These are phyloP conservation scores for Psidium friedrichsthalianum DNA, from an alignment of 345 rosid genomes.

Conservation along the genomic window DNA sequence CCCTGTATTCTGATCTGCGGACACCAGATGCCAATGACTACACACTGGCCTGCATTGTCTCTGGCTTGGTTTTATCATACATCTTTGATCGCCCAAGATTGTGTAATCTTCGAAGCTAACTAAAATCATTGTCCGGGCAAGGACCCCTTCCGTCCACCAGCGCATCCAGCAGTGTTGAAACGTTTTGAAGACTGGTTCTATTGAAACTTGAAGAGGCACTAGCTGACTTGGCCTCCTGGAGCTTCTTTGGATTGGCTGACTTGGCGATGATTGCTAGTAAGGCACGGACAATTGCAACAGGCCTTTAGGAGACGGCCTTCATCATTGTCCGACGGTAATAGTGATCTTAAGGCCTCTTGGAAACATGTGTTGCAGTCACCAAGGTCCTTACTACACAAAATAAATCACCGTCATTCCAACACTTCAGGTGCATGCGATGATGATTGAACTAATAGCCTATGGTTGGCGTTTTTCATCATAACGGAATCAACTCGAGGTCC, in stretches of 20 bases:
- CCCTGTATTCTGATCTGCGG: slow-evolving; percentile 20
- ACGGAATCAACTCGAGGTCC: neutral
- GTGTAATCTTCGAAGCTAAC: too few species aligned
- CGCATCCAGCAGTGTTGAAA: too few species aligned
- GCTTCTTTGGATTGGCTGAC: neutral
- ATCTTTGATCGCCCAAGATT: too few species aligned
- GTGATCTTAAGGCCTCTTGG: neutral
- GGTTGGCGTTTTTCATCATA: neutral
- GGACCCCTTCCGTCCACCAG: too few species aligned
- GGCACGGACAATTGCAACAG: neutral
- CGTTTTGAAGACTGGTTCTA: too few species aligned
- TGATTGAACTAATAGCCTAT: too few species aligned
- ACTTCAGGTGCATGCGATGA: too few species aligned
- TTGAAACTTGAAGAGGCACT: neutral
- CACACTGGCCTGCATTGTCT: too few species aligned
- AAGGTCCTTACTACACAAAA: neutral
- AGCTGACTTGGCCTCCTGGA: neutral
- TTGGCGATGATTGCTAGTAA: neutral
- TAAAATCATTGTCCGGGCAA: too few species aligned
- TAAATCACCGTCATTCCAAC: too few species aligned
- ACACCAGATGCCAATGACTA: slow-evolving; percentile 15
- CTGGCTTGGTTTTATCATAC: too few species aligned
- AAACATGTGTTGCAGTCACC: neutral
- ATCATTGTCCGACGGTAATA: neutral
- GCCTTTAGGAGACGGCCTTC: neutral